phyloP scores from a whole-genome alignment of 768 basidiomycete genomes.

The Boletus edulis region DNA sequence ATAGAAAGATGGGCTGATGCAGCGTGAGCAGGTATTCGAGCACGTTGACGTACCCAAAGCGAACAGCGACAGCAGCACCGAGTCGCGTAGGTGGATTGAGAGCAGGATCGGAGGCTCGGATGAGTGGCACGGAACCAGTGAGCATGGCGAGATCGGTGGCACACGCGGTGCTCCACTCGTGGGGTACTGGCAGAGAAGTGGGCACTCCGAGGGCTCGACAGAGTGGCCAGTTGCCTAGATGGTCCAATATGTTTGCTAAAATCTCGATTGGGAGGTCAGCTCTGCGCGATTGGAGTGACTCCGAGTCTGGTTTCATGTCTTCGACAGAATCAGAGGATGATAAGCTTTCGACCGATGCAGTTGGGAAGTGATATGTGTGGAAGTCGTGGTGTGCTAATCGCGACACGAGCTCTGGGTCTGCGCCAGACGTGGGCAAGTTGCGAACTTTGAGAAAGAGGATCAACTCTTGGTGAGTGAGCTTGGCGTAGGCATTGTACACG shows the following conservation, averaged over 20 bases:
- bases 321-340: constrained; percentile 22
- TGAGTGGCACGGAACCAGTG: constrained; percentile 53
- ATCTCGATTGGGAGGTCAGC: constrained; percentile 77
- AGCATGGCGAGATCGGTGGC: constrained; percentile 72
- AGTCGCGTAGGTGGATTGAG: constrained; percentile 62
- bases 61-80: constrained; percentile 63
- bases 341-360: constrained; percentile 29
- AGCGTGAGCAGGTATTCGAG: constrained; percentile 70
- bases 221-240: constrained; percentile 83
- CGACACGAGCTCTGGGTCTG: constrained; percentile 61
- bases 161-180: constrained; percentile 71
- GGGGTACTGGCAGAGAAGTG: constrained; percentile 62
- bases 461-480: constrained; percentile 64
- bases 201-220: constrained; percentile 73
- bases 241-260: constrained; percentile 72
- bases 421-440: constrained; percentile 63
- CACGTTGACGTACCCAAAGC: constrained; percentile 75
- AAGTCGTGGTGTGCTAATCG: constrained; percentile 75
- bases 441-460: constrained; percentile 73
- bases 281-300: constrained; percentile 32
- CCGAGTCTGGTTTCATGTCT: constrained; percentile 22
- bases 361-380: constrained; percentile 62
- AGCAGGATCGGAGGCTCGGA: constrained; percentile 58
- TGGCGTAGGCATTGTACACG: constrained; percentile 68
- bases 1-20: constrained; percentile 61